Percentiles rank a stretch among this genome's conserved stretches.
Conservation (phyloP, 2,329 filamentous ascomycete species). For the Fusarium sp. region DNA sequence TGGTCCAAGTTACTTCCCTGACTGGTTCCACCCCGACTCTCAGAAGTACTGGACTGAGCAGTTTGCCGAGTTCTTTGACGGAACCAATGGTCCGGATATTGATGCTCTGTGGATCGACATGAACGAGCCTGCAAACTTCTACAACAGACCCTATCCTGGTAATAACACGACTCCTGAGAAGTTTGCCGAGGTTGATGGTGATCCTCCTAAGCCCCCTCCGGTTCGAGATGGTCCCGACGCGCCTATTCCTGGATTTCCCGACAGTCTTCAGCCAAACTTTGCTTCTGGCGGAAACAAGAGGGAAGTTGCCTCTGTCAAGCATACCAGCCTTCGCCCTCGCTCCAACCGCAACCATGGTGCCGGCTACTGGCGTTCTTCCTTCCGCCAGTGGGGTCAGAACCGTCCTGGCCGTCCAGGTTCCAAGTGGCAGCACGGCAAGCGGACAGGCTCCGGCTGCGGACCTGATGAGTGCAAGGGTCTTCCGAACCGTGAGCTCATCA, state of each 20-base stretch:
- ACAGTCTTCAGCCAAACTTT: constrained; percentile 37
- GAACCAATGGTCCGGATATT: constrained; percentile 75
- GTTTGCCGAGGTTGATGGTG: constrained; percentile 54
- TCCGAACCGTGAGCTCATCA: constrained; percentile 38
- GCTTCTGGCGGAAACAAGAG: constrained; percentile 8
- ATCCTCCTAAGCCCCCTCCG: constrained; percentile 70
- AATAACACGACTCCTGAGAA: constrained; percentile 52
- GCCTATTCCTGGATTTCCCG: constrained; percentile 42
- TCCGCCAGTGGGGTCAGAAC: constrained; percentile 28
- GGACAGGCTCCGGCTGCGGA: constrained; percentile 39
- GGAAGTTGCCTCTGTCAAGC: background rate
- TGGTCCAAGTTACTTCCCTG: constrained; percentile 76
- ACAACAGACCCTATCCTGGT: constrained; percentile 46
- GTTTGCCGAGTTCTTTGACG: constrained; percentile 72
- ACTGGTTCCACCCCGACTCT: constrained; percentile 78
- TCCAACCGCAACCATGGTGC: constrained; percentile 4
- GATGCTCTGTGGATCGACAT: constrained; percentile 83
- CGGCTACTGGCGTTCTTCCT: constrained; percentile 26
- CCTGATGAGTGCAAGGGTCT: constrained; percentile 40
- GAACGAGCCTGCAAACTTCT: constrained; percentile 58
- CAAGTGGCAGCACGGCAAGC: constrained; percentile 35
- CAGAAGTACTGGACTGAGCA: constrained; percentile 77
- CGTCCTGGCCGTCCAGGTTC: constrained; percentile 7
- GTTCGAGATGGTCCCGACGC: constrained; percentile 59
- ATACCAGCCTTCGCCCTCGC: background rate